phyloP scores from a whole-genome alignment of 1,284 basidiomycete species.

The Grifola frondosa region DNA sequence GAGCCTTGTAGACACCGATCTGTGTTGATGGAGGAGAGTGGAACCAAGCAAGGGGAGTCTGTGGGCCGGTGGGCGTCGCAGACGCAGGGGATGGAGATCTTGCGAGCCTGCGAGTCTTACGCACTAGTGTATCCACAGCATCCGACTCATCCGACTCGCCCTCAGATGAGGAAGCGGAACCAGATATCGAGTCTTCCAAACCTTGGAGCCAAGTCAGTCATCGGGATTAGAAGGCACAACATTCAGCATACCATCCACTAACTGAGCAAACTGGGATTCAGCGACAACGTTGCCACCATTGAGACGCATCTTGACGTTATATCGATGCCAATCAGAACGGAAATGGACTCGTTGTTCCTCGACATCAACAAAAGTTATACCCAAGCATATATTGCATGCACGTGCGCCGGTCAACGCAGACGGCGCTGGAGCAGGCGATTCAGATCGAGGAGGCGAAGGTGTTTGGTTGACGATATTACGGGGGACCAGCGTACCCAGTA shows the following conservation, averaged over 20 bases:
- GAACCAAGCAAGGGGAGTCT: conserved; percentile 88
- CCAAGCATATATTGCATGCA: conserved; percentile 78
- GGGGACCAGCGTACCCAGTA: conserved; percentile 66
- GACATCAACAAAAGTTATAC: conserved; percentile 69
- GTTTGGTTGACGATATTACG: conserved; percentile 52
- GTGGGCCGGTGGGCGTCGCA: conserved; percentile 44
- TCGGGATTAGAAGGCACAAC: neutral
- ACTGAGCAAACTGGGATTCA: conserved; percentile 70
- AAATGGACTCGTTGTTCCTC: conserved; percentile 88
- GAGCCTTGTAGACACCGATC: conserved; percentile 81
- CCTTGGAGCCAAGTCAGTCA: conserved; percentile 43
- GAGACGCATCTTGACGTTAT: conserved; percentile 88
- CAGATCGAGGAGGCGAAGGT: conserved; percentile 27
- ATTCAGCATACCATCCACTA: conserved; percentile 70
- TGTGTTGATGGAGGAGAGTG: conserved; percentile 83
- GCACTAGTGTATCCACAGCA: conserved; percentile 66
- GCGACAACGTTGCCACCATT: conserved; percentile 59
- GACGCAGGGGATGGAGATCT: conserved; percentile 50
- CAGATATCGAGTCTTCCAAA: conserved; percentile 87
- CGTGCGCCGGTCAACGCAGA: conserved; percentile 43
- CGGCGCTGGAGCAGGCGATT: conserved; percentile 28
- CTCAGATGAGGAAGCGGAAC: conserved; percentile 74
- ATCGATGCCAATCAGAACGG: conserved; percentile 96
- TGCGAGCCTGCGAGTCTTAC: conserved; percentile 51
- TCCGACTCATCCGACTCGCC: conserved; percentile 57